Conservation (phyloP, 129 eudicot species). For the Scalesia atractyloides region DNA sequence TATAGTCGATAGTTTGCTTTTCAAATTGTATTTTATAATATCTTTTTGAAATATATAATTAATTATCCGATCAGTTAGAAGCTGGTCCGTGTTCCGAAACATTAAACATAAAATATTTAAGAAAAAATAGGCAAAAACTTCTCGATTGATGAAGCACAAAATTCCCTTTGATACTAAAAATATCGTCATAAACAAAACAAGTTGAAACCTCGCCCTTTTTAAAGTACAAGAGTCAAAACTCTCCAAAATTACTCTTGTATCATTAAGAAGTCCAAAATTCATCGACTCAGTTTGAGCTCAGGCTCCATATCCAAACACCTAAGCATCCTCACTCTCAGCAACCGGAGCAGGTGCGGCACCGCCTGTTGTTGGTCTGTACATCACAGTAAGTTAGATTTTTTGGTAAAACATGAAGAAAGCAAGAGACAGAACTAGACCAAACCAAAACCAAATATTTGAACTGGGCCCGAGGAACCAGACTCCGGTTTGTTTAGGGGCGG, state of each 20-base stretch:
- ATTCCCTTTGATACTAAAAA: constrained; percentile 30
- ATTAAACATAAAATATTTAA: neutral
- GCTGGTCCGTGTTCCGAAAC: no score
- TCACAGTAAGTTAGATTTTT: constrained; percentile 6
- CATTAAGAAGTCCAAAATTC: constrained; percentile 28
- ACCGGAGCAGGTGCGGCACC: constrained; percentile 76
- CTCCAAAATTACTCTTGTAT: constrained; percentile 31
- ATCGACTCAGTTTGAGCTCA: constrained; percentile 34
- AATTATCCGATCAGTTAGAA: no score
- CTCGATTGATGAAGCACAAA: constrained; percentile 19
- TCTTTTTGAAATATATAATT: no score
- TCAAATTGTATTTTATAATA: no score
- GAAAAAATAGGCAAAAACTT: constrained; percentile 18
- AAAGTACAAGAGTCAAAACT: constrained; percentile 18
- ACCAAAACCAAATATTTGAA: neutral
- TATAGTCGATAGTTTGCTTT: no score
- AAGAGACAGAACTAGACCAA: neutral
- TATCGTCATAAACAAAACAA: constrained; percentile 18
- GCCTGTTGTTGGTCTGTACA: constrained; percentile 90
- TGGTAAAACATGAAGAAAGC: neutral
- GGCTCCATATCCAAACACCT: constrained; percentile 21
- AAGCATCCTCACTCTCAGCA: constrained; percentile 46
- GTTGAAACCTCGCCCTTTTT: constrained; percentile 18
- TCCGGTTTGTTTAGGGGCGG: no score
- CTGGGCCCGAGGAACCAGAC: no score